Conservation (phyloP, 768 basidiomycete genomes). For the Lepiota brunneoincarnata region DNA sequence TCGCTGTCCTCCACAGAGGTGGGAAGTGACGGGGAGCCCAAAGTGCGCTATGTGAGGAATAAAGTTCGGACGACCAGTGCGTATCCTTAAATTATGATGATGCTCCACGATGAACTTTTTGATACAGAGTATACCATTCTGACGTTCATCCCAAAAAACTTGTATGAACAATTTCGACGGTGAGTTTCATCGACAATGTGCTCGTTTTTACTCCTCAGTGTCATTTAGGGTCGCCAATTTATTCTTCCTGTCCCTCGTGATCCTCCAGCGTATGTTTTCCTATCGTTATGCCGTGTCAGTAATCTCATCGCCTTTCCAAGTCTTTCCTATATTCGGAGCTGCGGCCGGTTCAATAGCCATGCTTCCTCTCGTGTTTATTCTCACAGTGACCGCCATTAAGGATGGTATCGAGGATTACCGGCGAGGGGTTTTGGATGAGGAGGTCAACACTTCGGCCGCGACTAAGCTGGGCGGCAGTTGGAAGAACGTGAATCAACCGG, state of each 20-base stretch:
- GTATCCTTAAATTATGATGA: constrained; percentile 26
- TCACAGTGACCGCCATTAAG: constrained; percentile 89
- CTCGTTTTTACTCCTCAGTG: neutral
- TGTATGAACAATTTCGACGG: constrained; percentile 94
- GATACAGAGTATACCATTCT: constrained; percentile 80
- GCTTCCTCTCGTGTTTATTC: constrained; percentile 83
- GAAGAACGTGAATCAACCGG: constrained; percentile 86
- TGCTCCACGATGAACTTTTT: constrained; percentile 10
- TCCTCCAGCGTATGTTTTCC: constrained; percentile 63
- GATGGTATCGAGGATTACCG: constrained; percentile 96
- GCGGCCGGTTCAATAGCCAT: constrained; percentile 78
- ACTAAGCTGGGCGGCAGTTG: constrained; percentile 83
- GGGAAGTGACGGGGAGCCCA: constrained; percentile 72
- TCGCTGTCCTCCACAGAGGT: constrained; percentile 64
- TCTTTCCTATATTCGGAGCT: constrained; percentile 91
- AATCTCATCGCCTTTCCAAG: constrained; percentile 32
- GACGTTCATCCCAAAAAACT: constrained; percentile 91
- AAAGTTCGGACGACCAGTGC: constrained; percentile 93
- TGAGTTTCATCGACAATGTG: constrained; percentile 27
- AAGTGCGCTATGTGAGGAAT: constrained; percentile 79
- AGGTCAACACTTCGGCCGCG: constrained; percentile 92
- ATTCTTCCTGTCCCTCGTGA: constrained; percentile 83
- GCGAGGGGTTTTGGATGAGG: constrained; percentile 82
- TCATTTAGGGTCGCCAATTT: constrained; percentile 76
- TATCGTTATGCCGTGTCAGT: neutral